phyloP scores from a whole-genome alignment of 2,329 filamentous ascomycete genomes.

The Nannizzia gypsea region DNA sequence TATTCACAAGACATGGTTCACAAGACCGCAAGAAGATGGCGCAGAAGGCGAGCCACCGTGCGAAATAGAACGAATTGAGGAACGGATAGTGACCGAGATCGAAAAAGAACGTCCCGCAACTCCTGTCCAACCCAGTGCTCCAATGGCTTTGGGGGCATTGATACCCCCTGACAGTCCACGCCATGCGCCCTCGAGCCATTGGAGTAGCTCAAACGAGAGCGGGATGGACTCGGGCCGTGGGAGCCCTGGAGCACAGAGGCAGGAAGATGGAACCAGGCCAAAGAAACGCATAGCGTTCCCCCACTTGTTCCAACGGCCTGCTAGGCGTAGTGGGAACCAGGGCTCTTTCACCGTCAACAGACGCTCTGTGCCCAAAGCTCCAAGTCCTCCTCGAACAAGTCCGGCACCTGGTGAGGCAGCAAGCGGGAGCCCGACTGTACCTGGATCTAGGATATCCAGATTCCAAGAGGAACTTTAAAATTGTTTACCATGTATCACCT shows the following conservation, averaged over 20 bases:
- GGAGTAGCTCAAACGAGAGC: conserved; percentile 2
- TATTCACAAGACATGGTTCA: background rate
- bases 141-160: background rate
- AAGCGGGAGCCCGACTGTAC: background rate
- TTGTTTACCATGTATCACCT: background rate
- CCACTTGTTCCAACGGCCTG: conserved; percentile 5
- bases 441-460: background rate
- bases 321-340: conserved; percentile 6
- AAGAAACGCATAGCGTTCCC: conserved; percentile 7
- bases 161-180: background rate
- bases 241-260: background rate
- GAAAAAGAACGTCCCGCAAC: conserved; percentile 1
- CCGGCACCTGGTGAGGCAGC: background rate
- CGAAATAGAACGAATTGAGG: background rate
- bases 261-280: background rate
- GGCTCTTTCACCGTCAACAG: conserved; percentile 9
- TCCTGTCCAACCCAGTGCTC: background rate
- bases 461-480: background rate
- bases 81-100: background rate
- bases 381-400: background rate
- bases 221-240: background rate
- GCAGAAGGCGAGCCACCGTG: background rate
- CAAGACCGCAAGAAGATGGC: background rate
- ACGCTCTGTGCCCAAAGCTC: conserved; percentile 4
- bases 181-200: background rate